Evolutionary conservation across 495 filamentous ascomycete genomes (phyloP).

Genomic region (Penicillium flavigenum): DNA sequence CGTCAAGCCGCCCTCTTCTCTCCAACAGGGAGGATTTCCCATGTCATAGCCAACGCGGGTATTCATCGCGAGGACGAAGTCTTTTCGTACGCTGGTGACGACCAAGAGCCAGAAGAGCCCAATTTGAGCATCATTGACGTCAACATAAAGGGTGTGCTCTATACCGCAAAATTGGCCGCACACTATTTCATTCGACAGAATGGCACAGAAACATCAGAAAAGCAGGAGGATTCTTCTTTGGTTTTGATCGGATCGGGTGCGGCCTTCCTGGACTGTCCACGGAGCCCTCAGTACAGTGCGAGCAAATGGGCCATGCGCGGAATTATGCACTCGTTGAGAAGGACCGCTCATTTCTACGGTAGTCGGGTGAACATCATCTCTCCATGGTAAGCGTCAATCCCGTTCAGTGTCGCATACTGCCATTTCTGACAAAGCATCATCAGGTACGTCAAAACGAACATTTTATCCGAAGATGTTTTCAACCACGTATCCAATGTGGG

Average conservation of each 20-base stretch:
- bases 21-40: slow-evolving; percentile 38
- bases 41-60: slow-evolving; percentile 47
- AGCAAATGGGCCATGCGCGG: slow-evolving; percentile 35
- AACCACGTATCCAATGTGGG: slow-evolving; percentile 15
- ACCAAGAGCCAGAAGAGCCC: slow-evolving; percentile 31
- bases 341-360: slow-evolving; percentile 24
- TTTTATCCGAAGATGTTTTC: slow-evolving; percentile 19
- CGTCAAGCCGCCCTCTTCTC: slow-evolving; percentile 31
- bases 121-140: slow-evolving; percentile 43
- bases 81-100: slow-evolving; percentile 26
- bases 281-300: slow-evolving; percentile 25
- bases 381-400: slow-evolving; percentile 17
- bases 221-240: slow-evolving; percentile 26
- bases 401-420: no score
- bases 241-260: slow-evolving; percentile 32
- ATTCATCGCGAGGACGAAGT: slow-evolving; percentile 45
- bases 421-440: not conserved
- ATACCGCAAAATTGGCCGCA: slow-evolving; percentile 44
- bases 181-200: slow-evolving; percentile 40
- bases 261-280: slow-evolving; percentile 28
- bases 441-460: slow-evolving; percentile 27
- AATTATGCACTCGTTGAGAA: slow-evolving; percentile 26
- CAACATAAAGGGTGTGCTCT: slow-evolving; percentile 41
- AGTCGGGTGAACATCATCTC: slow-evolving; percentile 26
- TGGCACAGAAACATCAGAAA: slow-evolving; percentile 7